Evolutionary conservation across 345 rosid species (phyloP).

Genomic region (Rhodomyrtus tomentosa): DNA sequence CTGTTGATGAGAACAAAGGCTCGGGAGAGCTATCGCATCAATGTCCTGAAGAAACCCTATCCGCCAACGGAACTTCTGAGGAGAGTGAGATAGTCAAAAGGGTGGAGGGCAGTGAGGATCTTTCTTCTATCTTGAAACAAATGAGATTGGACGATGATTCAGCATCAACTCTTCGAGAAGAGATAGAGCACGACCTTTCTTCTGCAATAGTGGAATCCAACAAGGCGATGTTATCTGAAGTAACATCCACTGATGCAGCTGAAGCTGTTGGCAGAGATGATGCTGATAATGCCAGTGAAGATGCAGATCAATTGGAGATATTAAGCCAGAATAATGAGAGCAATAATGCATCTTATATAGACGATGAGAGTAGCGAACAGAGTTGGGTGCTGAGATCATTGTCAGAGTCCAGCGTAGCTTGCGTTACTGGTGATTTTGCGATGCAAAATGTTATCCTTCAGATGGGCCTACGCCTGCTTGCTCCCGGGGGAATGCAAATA

Average conservation of each 20-base stretch:
- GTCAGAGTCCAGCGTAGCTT: conserved; percentile 90
- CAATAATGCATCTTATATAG: conserved; percentile 38
- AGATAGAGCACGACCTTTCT: conserved; percentile 1
- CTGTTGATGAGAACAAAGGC: conserved; percentile 4
- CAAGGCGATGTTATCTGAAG: neutral
- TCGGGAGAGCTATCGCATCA: conserved; percentile 4
- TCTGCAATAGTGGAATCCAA: conserved; percentile 4
- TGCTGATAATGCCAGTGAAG: conserved; percentile 15
- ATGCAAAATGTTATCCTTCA: conserved; percentile 97
- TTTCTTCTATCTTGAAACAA: conserved; percentile 41
- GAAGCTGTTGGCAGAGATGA: conserved; percentile 13
- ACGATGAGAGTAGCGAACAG: conserved; percentile 74
- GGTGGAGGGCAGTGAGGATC: conserved; percentile 18
- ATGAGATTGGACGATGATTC: conserved; percentile 73
- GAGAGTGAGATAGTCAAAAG: conserved; percentile 10
- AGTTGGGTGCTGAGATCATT: conserved; percentile 80
- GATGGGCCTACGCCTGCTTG: conserved; percentile 87
- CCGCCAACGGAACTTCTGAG: conserved; percentile 14
- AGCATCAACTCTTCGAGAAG: conserved; percentile 25
- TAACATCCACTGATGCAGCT: conserved; percentile 6
- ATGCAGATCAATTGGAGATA: conserved; percentile 27
- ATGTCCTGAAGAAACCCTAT: neutral
- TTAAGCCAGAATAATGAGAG: conserved; percentile 45
- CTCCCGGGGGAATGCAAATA: conserved; percentile 89
- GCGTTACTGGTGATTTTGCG: conserved; percentile 86